Base-by-base conservation (phyloP, 768 basidiomycete species). In the Tylopilus sp. region DNA sequence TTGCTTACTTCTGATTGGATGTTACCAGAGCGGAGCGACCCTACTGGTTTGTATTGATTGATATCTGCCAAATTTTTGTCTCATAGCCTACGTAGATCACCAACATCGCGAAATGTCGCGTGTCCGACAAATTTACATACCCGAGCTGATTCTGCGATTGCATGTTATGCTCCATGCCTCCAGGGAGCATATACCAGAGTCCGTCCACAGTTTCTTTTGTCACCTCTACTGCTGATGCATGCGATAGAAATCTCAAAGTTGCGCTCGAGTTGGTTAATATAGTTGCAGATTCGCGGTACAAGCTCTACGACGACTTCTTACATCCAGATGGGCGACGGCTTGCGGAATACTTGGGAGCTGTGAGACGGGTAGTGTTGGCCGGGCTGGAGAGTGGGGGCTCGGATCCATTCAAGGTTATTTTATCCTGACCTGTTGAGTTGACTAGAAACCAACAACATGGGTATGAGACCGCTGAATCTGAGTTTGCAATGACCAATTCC, bases 111-210 rank as follows among this genome's bases (percentile, higher is more conserved):
- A 95, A 55, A 78, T 95, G 41, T 70, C 79, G 12, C 81, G 87
- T n/a, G 87, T 95, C 46, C 82, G 94, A 38, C 86, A 93, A 60
- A 82, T 95, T 26, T 95, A 87, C 68, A 75, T 97, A 22, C 95
- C 94, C 0, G 93, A 97, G 65, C 76, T 98, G 20, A 81, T 98
- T 58, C 77, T 98, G 56, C 83, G 91, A 20, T 72, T 98, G 2
- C 94, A 98, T 62, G 74, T 79, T 40, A 71, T 86, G 44, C 71
- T 98, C 11, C 78, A 81, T 52, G 70, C 75, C 30, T 91, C 92
- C 6, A 73, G 83, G 8, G 67, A 74, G 10, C 70, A 80, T 20
- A 75, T 92, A 38, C 82, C 86, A 42, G 77, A 80, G 92, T 88
- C 58, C 46, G 84, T 75, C 25, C 25, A n/a, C 36, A 15, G 40